Percentiles rank a stretch among this genome's conserved stretches.
These are phyloP conservation scores for Eucalyptus curtisii DNA, from an alignment of 345 rosid genomes.

Conservation along the genomic window DNA sequence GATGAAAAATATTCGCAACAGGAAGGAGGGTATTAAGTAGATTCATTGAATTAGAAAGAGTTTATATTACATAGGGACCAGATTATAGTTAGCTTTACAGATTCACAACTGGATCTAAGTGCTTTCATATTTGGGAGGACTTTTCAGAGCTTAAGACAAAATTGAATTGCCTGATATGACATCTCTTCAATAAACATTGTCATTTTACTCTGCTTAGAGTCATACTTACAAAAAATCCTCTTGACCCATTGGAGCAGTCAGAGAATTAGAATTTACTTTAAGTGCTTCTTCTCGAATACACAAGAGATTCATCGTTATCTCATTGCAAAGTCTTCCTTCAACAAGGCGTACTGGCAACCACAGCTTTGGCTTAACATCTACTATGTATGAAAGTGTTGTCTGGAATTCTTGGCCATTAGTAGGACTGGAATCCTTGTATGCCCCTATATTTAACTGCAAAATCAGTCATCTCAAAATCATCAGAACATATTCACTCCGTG, in stretches of 20 bases:
- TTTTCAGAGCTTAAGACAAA: not conserved
- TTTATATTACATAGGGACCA: not conserved
- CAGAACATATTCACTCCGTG: not conserved
- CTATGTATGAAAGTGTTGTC: constrained; percentile 50
- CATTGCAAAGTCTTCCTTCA: constrained; percentile 71
- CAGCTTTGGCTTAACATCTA: constrained; percentile 67
- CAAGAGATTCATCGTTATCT: constrained; percentile 56
- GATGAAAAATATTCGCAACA: not conserved
- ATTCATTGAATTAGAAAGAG: not conserved
- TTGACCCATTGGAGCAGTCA: not conserved
- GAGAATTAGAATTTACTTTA: constrained; percentile 11
- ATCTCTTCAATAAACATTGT: not conserved
- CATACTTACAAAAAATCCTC: not conserved
- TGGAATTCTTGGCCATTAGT: constrained; percentile 20
- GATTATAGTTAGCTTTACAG: not conserved
- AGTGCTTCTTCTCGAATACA: constrained; percentile 57
- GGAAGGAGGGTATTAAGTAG: not conserved
- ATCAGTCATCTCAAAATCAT: not conserved
- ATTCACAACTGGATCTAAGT: not conserved
- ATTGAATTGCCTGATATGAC: not conserved
- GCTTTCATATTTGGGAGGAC: not conserved
- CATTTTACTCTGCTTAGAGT: not conserved
- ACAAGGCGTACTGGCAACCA: constrained; percentile 75
- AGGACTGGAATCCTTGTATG: constrained; percentile 6
- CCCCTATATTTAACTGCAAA: constrained; percentile 31